Evolutionary conservation across 2,329 filamentous ascomycete genomes (phyloP).

Genomic region (Metarhizium album): DNA sequence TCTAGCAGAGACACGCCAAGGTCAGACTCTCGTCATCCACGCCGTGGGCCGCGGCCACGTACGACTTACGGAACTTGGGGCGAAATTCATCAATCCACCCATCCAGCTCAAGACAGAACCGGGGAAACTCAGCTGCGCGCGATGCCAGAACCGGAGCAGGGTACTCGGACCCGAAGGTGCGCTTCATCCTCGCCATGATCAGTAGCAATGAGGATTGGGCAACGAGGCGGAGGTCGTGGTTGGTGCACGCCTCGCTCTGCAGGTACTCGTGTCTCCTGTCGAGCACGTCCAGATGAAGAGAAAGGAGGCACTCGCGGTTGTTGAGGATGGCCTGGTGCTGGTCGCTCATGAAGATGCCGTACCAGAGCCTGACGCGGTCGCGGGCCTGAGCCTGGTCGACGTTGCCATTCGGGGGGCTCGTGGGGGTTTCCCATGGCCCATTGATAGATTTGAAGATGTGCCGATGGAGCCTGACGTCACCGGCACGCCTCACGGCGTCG

Average conservation of each 20-base stretch:
- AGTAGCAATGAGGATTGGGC: constrained; percentile 1
- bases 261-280: background rate
- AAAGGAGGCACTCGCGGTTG: constrained; percentile 2
- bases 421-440: background rate
- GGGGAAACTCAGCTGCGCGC: background rate
- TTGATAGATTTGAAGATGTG: constrained; percentile 2
- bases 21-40: background rate
- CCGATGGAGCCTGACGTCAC: constrained; percentile 26
- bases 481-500: constrained; percentile 25
- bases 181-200: constrained; percentile 1
- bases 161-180: constrained; percentile 1
- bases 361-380: constrained; percentile 28
- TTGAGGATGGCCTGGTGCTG: constrained; percentile 17
- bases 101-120: background rate
- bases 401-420: constrained; percentile 9
- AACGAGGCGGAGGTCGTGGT: constrained; percentile 2
- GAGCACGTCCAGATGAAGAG: background rate
- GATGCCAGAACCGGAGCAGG: background rate
- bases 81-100: background rate
- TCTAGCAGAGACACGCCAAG: background rate
- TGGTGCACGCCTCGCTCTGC: background rate
- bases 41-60: background rate
- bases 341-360: constrained; percentile 25
- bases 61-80: background rate
- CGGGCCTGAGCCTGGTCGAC: background rate